These are phyloP conservation scores for Meyerozyma guilliermondii DNA, from an alignment of 1,139 yeast species.

Conservation along the genomic window DNA sequence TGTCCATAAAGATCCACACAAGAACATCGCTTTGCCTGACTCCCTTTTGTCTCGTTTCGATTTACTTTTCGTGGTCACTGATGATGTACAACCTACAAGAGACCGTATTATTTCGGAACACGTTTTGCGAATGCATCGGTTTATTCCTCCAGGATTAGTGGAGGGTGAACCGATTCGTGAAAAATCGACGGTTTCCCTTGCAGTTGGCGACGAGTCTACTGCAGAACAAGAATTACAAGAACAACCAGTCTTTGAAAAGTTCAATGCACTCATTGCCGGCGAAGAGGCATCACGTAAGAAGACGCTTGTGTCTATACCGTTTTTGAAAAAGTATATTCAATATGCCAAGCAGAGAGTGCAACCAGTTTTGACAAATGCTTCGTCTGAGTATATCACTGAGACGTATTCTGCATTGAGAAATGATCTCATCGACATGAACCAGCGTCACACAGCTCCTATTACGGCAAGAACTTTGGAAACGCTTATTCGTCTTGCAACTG, in stretches of 20 bases:
- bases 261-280: conserved; percentile 78
- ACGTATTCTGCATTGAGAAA: conserved; percentile 81
- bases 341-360: conserved; percentile 86
- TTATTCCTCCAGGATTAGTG: conserved; percentile 77
- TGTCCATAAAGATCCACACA: conserved; percentile 93
- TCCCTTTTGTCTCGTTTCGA: conserved; percentile 96
- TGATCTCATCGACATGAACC: conserved; percentile 66
- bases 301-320: conserved; percentile 72
- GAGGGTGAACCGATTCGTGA: conserved; percentile 97
- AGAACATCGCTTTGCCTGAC: conserved; percentile 95
- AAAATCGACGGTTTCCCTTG: conserved; percentile 58
- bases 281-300: conserved; percentile 37
- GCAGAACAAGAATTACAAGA: conserved; percentile 45
- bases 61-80: conserved; percentile 90
- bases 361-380: conserved; percentile 76
- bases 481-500: conserved; percentile 88
- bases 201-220: conserved; percentile 69
- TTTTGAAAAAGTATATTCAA: conserved; percentile 86
- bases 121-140: conserved; percentile 91
- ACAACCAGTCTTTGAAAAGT: conserved; percentile 71
- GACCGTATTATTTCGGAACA: conserved; percentile 92
- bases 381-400: conserved; percentile 76
- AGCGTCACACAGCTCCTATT: conserved; percentile 86
- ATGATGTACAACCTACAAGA: conserved; percentile 79
- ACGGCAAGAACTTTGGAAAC: conserved; percentile 98